A percentile compares a stretch with the other conserved stretches of the same genome.
Conservation (phyloP, 2,329 filamentous ascomycete genomes). For the Fusarium stilboides region DNA sequence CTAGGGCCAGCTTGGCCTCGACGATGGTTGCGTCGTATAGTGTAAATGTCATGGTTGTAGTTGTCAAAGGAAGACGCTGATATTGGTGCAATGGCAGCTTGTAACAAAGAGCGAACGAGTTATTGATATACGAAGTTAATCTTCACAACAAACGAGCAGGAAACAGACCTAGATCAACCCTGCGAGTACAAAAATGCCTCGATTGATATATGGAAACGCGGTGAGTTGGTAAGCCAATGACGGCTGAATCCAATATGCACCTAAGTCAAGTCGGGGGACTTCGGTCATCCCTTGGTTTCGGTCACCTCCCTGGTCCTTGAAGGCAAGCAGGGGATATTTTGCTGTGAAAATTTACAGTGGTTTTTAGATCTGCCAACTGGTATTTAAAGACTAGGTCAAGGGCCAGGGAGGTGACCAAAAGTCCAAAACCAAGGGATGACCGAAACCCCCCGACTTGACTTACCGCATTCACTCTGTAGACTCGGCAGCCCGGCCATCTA, state of each 20-base stretch:
- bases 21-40: constrained; percentile 55
- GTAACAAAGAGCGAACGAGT: not conserved
- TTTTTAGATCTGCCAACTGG: too few relatives aligned
- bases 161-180: not conserved
- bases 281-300: too few relatives aligned
- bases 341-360: too few relatives aligned
- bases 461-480: too few relatives aligned
- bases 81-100: not conserved
- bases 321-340: too few relatives aligned
- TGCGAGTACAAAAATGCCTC: constrained; percentile 18
- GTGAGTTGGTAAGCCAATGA: constrained; percentile 6
- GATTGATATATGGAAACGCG: not conserved
- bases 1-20: constrained; percentile 46
- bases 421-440: too few relatives aligned
- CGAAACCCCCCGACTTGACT: too few relatives aligned
- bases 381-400: too few relatives aligned
- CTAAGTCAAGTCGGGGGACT: too few relatives aligned
- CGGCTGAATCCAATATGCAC: not conserved
- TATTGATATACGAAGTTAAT: not conserved
- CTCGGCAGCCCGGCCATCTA: too few relatives aligned
- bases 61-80: not conserved
- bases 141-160: not conserved
- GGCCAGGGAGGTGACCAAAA: too few relatives aligned
- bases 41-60: constrained; percentile 44
- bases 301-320: too few relatives aligned